Evolutionary conservation across 2,329 filamentous ascomycete genomes (phyloP).

Genomic region (Penicillium italicum): DNA sequence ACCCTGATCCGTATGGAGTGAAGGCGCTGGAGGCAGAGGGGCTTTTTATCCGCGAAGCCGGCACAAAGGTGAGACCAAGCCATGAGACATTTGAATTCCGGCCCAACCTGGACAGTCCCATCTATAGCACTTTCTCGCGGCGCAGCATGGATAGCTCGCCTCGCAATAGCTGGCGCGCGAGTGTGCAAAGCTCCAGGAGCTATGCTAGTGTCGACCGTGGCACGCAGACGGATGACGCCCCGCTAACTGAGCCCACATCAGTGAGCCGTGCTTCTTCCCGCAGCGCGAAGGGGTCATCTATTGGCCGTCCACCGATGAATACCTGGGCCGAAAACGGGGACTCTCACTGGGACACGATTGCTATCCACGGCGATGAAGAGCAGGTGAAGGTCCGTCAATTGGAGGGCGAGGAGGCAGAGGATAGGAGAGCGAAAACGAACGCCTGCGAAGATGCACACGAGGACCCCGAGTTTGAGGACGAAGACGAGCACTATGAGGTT

Average conservation of each 20-base stretch:
- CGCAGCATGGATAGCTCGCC: slow-evolving; percentile 66
- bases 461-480: slow-evolving; percentile 13
- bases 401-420: slow-evolving; percentile 8
- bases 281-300: slow-evolving; percentile 29
- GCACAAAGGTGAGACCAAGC: slow-evolving; percentile 66
- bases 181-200: slow-evolving; percentile 60
- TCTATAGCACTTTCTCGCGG: slow-evolving; percentile 55
- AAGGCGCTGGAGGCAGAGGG: slow-evolving; percentile 80
- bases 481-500: slow-evolving; percentile 34
- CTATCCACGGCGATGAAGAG: slow-evolving; percentile 16
- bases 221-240: slow-evolving; percentile 62
- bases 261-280: slow-evolving; percentile 34
- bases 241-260: slow-evolving; percentile 30
- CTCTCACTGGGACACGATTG: slow-evolving; percentile 27
- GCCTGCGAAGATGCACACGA: slow-evolving; percentile 14
- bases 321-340: slow-evolving; percentile 24
- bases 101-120: slow-evolving; percentile 70
- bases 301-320: slow-evolving; percentile 6
- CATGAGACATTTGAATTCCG: slow-evolving; percentile 81
- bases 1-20: slow-evolving; percentile 90
- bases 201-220: slow-evolving; percentile 59
- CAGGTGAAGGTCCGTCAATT: slow-evolving; percentile 5
- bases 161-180: slow-evolving; percentile 63
- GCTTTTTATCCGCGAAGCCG: slow-evolving; percentile 86
- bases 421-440: slow-evolving; percentile 10